A percentile compares a stretch with the other conserved stretches of the same genome.
phyloP scores from a whole-genome alignment of 345 rosid species.

The Hibiscus trionum region DNA sequence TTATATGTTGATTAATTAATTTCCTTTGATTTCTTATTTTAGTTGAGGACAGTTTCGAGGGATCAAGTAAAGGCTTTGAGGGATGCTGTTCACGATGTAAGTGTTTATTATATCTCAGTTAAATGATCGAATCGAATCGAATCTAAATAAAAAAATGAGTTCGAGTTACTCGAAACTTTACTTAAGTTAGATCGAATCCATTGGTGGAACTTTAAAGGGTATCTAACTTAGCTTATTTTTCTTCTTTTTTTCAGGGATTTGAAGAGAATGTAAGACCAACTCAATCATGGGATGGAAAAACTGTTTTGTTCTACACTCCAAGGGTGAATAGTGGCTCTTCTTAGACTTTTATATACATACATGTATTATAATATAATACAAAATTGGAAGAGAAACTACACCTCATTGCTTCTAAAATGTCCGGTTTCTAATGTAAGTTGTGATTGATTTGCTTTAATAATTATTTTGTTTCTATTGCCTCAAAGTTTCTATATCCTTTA shows the following conservation, averaged over 20 bases:
- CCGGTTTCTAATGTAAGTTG: background rate
- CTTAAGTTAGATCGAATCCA: no score
- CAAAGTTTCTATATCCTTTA: background rate
- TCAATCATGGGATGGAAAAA: slow-evolving; percentile 37
- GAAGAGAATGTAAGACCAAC: slow-evolving; percentile 59
- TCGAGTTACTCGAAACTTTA: no score
- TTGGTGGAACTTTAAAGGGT: no score
- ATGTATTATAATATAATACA: background rate
- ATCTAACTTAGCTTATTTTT: background rate
- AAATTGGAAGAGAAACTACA: background rate
- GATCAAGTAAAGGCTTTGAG: slow-evolving; percentile 49
- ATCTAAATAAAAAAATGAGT: no score
- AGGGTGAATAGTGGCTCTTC: background rate
- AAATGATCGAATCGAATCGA: no score
- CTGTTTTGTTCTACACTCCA: slow-evolving; percentile 32
- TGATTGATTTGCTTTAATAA: background rate
- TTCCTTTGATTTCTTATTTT: background rate
- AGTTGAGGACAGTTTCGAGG: slow-evolving; percentile 62
- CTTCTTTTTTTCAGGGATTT: slow-evolving; percentile 35
- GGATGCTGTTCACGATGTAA: slow-evolving; percentile 57
- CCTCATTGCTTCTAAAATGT: background rate
- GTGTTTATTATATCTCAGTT: background rate
- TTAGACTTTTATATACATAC: background rate
- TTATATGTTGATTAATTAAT: background rate
- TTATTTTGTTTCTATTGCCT: background rate